Conservation (phyloP, 2,329 filamentous ascomycete genomes). For the Bipolaris sorokiniana region DNA sequence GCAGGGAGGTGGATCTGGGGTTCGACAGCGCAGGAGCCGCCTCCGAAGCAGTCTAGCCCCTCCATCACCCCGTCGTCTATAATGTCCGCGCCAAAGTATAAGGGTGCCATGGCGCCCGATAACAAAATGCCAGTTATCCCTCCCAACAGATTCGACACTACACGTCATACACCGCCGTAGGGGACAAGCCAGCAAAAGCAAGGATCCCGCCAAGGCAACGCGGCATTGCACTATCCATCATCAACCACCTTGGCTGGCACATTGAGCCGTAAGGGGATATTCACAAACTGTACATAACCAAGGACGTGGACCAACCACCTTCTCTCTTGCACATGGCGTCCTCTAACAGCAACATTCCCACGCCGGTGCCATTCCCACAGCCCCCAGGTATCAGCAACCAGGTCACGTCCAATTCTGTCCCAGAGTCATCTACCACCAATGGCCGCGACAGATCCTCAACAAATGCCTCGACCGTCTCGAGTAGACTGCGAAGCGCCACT, state of each 20-base stretch:
- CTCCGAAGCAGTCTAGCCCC: conserved; percentile 11
- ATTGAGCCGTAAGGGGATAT: conserved; percentile 11
- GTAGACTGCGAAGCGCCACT: conserved; percentile 44
- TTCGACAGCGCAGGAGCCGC: conserved; percentile 8
- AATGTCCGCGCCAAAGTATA: neutral
- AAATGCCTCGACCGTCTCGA: conserved; percentile 41
- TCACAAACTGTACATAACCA: conserved; percentile 12
- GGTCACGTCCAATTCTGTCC: conserved; percentile 14
- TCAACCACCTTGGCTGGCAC: conserved; percentile 22
- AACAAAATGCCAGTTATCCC: neutral
- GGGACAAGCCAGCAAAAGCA: conserved; percentile 14
- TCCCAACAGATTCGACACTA: conserved; percentile 11
- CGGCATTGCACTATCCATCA: conserved; percentile 15
- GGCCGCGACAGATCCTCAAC: conserved; percentile 37
- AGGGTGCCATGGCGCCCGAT: conserved; percentile 10
- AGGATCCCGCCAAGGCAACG: conserved; percentile 25
- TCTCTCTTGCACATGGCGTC: conserved; percentile 28
- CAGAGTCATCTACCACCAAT: conserved; percentile 21
- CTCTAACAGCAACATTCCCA: conserved; percentile 26
- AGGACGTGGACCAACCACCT: neutral
- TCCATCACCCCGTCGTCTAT: neutral
- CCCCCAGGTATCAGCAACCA: conserved; percentile 24
- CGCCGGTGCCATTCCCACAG: conserved; percentile 39
- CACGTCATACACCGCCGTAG: conserved; percentile 6
- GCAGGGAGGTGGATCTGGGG: conserved; percentile 16